Percentiles rank a stretch among this genome's conserved stretches.
Conservation (phyloP, 2,329 filamentous ascomycete genomes). For the Ciborinia camelliae region DNA sequence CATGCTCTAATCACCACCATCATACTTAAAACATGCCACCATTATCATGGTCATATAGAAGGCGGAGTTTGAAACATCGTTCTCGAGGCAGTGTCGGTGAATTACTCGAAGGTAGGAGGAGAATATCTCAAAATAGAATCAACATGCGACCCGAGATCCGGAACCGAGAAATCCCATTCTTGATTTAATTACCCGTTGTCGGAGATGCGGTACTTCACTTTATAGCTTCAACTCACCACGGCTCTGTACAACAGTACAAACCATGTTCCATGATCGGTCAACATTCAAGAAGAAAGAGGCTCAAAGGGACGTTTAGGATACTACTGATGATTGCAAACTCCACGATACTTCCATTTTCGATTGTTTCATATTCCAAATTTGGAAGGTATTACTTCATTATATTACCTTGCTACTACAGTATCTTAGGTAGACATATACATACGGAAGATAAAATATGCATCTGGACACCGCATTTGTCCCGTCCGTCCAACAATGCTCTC, state of each 20-base stretch:
- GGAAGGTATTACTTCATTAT: conserved; percentile 13
- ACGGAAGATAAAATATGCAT: not conserved
- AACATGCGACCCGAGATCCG: conserved; percentile 4
- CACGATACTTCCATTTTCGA: conserved; percentile 10
- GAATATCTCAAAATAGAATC: conserved; percentile 12
- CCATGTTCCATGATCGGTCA: not conserved
- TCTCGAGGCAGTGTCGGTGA: conserved; percentile 14
- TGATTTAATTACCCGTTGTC: not conserved
- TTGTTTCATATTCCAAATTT: conserved; percentile 14
- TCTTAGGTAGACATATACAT: not conserved
- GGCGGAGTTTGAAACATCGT: conserved; percentile 8
- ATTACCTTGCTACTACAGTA: conserved; percentile 1
- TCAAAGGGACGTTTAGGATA: conserved; percentile 17
- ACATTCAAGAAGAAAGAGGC: conserved; percentile 1
- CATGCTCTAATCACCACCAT: not conserved
- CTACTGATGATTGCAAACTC: conserved; percentile 15
- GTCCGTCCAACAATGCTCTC: not conserved
- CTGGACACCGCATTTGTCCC: conserved; percentile 2
- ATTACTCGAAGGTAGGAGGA: conserved; percentile 8
- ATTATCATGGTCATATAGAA: not conserved
- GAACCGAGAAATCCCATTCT: conserved; percentile 6
- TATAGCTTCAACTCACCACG: not conserved
- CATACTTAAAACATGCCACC: not conserved
- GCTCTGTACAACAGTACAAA: not conserved
- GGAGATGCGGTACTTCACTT: conserved; percentile 6